Base-by-base conservation (phyloP, 768 basidiomycete species). In the Mycena amicta region DNA sequence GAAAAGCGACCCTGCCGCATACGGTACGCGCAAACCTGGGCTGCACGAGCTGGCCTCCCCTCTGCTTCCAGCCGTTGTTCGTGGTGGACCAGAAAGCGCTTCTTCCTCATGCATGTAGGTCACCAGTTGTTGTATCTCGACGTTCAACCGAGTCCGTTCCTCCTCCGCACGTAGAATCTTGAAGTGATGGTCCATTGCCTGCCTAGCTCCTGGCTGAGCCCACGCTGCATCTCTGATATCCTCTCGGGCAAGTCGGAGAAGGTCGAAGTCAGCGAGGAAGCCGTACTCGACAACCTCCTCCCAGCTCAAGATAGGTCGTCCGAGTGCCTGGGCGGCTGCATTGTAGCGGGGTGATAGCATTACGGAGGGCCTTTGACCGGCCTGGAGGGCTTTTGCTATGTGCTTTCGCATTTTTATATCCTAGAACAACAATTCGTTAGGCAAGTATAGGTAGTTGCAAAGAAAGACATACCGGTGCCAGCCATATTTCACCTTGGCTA, bases 111-210 rank as follows among this genome's bases (percentile, higher is more conserved):
- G 58, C 22, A 69, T 53, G 22, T 63, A 52, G 20, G 61, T 49
- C 6, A 49, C 47, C 12, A 43, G 39, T 20, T 55, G 59, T 6
- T 28, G 15, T 15, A 69, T 68, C 55, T 53, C 52, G 12, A 49
- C 26, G n/a, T 49, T 29, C 12, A 49, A 28, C 8, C 47, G 23
- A 8, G n/a, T 13, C 26, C 33, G 37, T 22, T 69, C 67, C 50
- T 69, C 67, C 26, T 40, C 16, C 0, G 67, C 65, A 11, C 65
- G 59, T 11, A 52, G 43, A 1, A 62, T n/a, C 47, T 56, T 62
- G 56, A 65, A 49, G 39, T 50, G 22, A 22, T 33, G 39, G 52
- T 53, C 52, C 31, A 53, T 39, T 4, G 52, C 39, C 11, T 5
- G 6, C 1, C 64, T 51, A n/a, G 57, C 47, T 1, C 40, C 47